These are phyloP conservation scores for Agroathelia rolfsii DNA, from an alignment of 1,284 basidiomycete species.

Conservation along the genomic window DNA sequence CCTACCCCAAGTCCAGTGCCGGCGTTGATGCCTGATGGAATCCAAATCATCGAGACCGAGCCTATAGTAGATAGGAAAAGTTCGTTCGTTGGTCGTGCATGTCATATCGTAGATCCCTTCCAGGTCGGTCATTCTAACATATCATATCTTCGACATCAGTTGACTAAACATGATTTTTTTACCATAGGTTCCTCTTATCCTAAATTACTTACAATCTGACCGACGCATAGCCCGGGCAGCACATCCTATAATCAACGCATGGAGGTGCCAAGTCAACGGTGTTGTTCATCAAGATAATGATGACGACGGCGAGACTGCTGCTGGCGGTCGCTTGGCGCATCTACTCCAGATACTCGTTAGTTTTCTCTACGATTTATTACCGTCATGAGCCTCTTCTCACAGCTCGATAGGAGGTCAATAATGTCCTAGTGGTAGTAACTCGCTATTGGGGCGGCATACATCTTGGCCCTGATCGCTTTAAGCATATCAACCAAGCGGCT, in stretches of 20 bases:
- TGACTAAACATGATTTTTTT: conserved; percentile 1
- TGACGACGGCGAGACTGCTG: conserved; percentile 88
- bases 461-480: conserved; percentile 83
- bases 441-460: conserved; percentile 76
- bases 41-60: conserved; percentile 59
- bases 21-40: conserved; percentile 42
- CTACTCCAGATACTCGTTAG: conserved; percentile 78
- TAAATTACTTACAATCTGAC: conserved; percentile 68
- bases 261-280: conserved; percentile 63
- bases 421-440: conserved; percentile 79
- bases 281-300: conserved; percentile 83
- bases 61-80: conserved; percentile 80
- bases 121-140: conserved; percentile 37
- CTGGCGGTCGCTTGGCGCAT: conserved; percentile 80
- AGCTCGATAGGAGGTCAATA: conserved; percentile 51
- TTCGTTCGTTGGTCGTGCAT: conserved; percentile 75
- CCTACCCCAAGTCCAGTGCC: conserved; percentile 10
- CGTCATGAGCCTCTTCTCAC: neutral
- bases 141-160: neutral
- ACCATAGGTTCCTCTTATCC: conserved; percentile 57
- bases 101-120: conserved; percentile 65
- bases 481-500: conserved; percentile 86
- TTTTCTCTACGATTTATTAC: conserved; percentile 4
- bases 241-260: conserved; percentile 86
- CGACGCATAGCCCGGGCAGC: conserved; percentile 67